Conservation (phyloP, 176 grass and related monocot genomes). For the Juncus inflexus region DNA sequence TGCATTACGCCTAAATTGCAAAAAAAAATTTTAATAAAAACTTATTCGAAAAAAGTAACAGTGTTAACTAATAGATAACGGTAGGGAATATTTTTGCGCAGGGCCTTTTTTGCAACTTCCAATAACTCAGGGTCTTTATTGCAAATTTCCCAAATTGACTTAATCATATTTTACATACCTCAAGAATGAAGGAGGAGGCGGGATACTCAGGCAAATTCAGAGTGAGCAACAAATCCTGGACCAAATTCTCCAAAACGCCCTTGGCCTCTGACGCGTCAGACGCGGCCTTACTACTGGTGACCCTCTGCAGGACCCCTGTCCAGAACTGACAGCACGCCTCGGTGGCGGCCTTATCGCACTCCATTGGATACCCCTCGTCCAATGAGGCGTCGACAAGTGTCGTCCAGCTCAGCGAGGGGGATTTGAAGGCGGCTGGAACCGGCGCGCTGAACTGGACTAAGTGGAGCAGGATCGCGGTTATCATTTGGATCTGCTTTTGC, state of each 20-base stretch:
- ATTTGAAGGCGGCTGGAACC: slow-evolving; percentile 76
- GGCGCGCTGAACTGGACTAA: slow-evolving; percentile 90
- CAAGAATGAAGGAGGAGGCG: slow-evolving; percentile 85
- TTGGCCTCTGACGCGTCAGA: slow-evolving; percentile 84
- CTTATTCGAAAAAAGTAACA: too few relatives aligned
- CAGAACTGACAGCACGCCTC: slow-evolving; percentile 77
- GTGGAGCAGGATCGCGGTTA: slow-evolving; percentile 90
- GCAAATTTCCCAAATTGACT: too few relatives aligned
- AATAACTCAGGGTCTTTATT: too few relatives aligned
- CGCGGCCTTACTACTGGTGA: slow-evolving; percentile 67
- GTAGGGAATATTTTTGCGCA: too few relatives aligned
- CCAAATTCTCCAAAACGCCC: slow-evolving; percentile 89
- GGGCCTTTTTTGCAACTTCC: too few relatives aligned
- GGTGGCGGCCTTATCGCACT: slow-evolving; percentile 76
- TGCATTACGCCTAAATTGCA: too few relatives aligned
- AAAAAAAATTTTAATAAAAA: too few relatives aligned
- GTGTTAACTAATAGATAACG: too few relatives aligned
- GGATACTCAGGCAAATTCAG: slow-evolving; percentile 97
- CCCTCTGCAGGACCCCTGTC: slow-evolving; percentile 82
- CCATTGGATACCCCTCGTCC: slow-evolving; percentile 60
- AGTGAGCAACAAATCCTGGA: slow-evolving; percentile 76
- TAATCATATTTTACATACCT: slow-evolving; percentile 40
- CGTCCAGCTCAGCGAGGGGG: slow-evolving; percentile 64
- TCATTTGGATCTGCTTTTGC: slow-evolving; percentile 98
- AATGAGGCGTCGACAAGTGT: slow-evolving; percentile 61